Conservation (phyloP, 768 basidiomycete species). For the Suillus weaverae region DNA sequence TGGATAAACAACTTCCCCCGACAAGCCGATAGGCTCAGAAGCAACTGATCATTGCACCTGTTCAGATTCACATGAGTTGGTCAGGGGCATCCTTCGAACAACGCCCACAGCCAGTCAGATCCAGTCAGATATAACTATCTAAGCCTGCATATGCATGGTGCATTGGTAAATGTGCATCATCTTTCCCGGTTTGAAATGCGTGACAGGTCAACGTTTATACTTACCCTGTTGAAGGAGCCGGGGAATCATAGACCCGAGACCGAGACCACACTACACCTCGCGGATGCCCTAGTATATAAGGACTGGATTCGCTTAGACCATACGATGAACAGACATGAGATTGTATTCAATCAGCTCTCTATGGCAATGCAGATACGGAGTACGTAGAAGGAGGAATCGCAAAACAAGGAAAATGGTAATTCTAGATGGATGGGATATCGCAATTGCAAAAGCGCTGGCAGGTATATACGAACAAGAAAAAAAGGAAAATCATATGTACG, state of each 20-base stretch:
- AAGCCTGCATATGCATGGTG: not conserved
- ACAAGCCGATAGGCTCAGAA: not conserved
- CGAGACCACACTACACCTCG: not conserved
- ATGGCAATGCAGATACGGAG: not conserved
- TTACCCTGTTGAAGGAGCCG: not conserved
- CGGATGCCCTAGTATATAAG: not conserved
- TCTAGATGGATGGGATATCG: slow-evolving; percentile 15
- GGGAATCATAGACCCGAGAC: not conserved
- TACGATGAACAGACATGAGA: not conserved
- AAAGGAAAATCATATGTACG: slow-evolving; percentile 6
- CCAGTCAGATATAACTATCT: not conserved
- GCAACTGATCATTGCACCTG: not conserved
- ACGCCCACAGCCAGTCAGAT: not conserved
- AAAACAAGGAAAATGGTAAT: slow-evolving; percentile 26
- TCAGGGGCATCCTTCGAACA: not conserved
- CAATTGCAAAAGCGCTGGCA: slow-evolving; percentile 11
- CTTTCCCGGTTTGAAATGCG: not conserved
- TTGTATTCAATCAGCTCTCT: not conserved
- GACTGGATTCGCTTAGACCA: not conserved
- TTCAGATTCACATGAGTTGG: not conserved
- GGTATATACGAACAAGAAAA: slow-evolving; percentile 2
- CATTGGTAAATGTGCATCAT: not conserved
- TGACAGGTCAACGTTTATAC: not conserved
- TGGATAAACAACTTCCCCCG: not conserved
- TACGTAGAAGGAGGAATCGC: slow-evolving; percentile 15